These are phyloP conservation scores for Entomortierella chlamydospora DNA, from an alignment of 192 early-diverging fungal genomes.

Conservation along the genomic window DNA sequence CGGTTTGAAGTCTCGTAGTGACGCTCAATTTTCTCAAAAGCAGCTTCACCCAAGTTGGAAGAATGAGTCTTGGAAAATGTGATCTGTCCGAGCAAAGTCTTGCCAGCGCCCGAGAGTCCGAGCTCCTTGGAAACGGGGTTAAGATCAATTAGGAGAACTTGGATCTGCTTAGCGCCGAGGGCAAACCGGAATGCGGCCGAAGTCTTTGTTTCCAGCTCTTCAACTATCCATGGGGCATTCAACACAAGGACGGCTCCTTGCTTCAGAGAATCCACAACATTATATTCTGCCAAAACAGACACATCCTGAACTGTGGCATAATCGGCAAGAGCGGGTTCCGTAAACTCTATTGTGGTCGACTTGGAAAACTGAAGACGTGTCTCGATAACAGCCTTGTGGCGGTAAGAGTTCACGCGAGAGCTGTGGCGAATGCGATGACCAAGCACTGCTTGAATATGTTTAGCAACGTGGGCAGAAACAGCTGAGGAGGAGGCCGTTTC, in stretches of 20 bases:
- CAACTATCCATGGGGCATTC: conserved; percentile 74
- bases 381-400: conserved; percentile 67
- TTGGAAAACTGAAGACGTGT: conserved; percentile 70
- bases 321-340: conserved; percentile 59
- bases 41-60: conserved; percentile 34
- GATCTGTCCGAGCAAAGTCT: conserved; percentile 67
- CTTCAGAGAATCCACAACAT: conserved; percentile 66
- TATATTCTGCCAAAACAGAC: conserved; percentile 66
- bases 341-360: conserved; percentile 37
- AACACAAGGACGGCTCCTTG: conserved; percentile 67
- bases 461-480: conserved; percentile 63
- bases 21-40: conserved; percentile 28
- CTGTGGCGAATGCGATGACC: conserved; percentile 47
- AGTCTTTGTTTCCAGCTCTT: conserved; percentile 76
- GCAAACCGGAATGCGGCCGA: conserved; percentile 70
- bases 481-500: conserved; percentile 57
- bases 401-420: conserved; percentile 65
- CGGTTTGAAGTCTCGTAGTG: conserved; percentile 50
- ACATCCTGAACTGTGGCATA: conserved; percentile 76
- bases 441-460: conserved; percentile 62
- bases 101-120: conserved; percentile 61
- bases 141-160: conserved; percentile 74
- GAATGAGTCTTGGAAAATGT: conserved; percentile 42
- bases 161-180: conserved; percentile 61
- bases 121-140: conserved; percentile 70